phyloP scores from a whole-genome alignment of 176 grass and related monocot species.

The Metroxylon sagu region DNA sequence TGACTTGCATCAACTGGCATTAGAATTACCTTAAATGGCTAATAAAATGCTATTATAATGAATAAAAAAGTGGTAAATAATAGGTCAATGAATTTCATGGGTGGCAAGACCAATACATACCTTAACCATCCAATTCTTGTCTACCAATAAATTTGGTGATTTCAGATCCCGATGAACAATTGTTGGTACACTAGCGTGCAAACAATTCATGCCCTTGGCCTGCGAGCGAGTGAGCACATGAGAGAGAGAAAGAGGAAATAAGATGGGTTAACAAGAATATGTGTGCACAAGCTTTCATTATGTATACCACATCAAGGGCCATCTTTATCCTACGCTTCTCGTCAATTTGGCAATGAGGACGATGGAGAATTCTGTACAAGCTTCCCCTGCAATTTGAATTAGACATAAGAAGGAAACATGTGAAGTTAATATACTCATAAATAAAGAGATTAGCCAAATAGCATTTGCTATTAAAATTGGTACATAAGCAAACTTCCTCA shows the following conservation, averaged over 20 bases:
- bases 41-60: no score
- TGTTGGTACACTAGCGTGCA: slow-evolving; percentile 84
- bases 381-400: slow-evolving; percentile 55
- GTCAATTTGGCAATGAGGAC: slow-evolving; percentile 91
- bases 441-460: no score
- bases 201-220: slow-evolving; percentile 99
- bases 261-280: slow-evolving; percentile 4
- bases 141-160: slow-evolving; percentile 95
- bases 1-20: no score
- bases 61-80: background rate
- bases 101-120: slow-evolving; percentile 38
- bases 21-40: no score
- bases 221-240: background rate
- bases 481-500: no score
- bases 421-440: no score
- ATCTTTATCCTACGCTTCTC: slow-evolving; percentile 96
- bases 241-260: no score
- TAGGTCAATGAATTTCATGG: slow-evolving; percentile 6
- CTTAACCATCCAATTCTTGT: slow-evolving; percentile 99
- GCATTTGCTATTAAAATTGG: no score
- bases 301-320: slow-evolving; percentile 95
- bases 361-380: slow-evolving; percentile 97
- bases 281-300: slow-evolving; percentile 21
- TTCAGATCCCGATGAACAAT: slow-evolving; percentile 99
- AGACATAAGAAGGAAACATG: background rate